A percentile compares a stretch with the other conserved stretches of the same genome.
phyloP scores from a whole-genome alignment of 1,284 basidiomycete species.

The Ceratobasidium sp. region DNA sequence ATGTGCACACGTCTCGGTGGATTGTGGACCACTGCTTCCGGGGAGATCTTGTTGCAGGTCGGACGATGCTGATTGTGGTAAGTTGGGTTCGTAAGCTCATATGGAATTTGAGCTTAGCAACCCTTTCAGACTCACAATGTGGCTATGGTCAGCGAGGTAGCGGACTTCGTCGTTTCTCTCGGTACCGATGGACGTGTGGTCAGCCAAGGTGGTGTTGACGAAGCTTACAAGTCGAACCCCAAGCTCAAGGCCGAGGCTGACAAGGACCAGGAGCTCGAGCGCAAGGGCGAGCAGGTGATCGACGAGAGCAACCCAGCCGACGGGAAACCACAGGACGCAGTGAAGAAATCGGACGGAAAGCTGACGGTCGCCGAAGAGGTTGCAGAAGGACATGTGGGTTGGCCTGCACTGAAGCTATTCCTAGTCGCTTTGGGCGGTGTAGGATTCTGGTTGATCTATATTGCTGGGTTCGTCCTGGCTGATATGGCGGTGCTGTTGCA shows the following conservation, averaged over 20 bases:
- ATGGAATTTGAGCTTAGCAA: not conserved
- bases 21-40: constrained; percentile 53
- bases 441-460: constrained; percentile 49
- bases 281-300: constrained; percentile 42
- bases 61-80: constrained; percentile 53
- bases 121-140: constrained; percentile 49
- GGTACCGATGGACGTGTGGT: constrained; percentile 59
- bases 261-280: constrained; percentile 52
- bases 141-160: constrained; percentile 49
- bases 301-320: constrained; percentile 43
- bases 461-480: constrained; percentile 24
- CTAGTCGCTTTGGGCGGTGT: constrained; percentile 51
- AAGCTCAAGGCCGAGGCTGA: constrained; percentile 43
- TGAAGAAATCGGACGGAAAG: constrained; percentile 53
- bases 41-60: constrained; percentile 49
- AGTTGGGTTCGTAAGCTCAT: not conserved
- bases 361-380: constrained; percentile 67
- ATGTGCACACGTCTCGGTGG: constrained; percentile 53
- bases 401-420: constrained; percentile 48
- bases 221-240: constrained; percentile 51
- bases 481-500: constrained; percentile 37
- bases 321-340: constrained; percentile 39
- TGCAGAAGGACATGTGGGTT: constrained; percentile 61
- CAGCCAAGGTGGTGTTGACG: constrained; percentile 57
- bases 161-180: constrained; percentile 50